Conservation (phyloP, 106 monocot species). For the Allium sativum region DNA sequence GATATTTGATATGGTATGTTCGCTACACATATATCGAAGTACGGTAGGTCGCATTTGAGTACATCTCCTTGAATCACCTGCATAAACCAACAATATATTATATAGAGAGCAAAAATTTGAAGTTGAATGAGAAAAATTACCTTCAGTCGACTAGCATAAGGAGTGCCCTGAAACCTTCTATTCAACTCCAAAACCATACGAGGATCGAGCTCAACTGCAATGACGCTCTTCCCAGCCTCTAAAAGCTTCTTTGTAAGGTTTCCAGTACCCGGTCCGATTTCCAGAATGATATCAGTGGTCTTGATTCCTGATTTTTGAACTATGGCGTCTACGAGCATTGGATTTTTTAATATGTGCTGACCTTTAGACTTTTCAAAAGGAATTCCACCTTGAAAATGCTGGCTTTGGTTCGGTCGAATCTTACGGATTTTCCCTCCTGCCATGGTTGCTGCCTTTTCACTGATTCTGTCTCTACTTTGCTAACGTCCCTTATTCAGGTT, state of each 20-base stretch:
- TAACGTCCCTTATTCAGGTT: too few relatives aligned
- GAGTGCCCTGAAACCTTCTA: conserved; percentile 73
- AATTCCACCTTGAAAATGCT: conserved; percentile 53
- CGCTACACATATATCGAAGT: conserved; percentile 95
- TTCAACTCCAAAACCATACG: conserved; percentile 93
- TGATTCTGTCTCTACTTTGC: too few relatives aligned
- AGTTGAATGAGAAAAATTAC: conserved; percentile 6
- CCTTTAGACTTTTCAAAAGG: conserved; percentile 94
- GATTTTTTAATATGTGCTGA: conserved; percentile 93
- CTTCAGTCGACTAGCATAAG: conserved; percentile 51
- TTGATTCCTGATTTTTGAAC: conserved; percentile 88
- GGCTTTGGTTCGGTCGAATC: conserved; percentile 21
- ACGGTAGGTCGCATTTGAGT: conserved; percentile 79
- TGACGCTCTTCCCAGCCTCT: conserved; percentile 68
- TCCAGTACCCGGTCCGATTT: conserved; percentile 93
- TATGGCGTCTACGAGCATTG: conserved; percentile 74
- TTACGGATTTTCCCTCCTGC: conserved; percentile 83
- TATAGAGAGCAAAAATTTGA: not conserved
- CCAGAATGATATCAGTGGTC: conserved; percentile 84
- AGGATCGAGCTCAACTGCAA: conserved; percentile 84
- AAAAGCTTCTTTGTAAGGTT: conserved; percentile 95
- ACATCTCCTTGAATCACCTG: conserved; percentile 97
- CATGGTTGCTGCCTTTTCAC: conserved; percentile 25
- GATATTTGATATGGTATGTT: conserved; percentile 97
- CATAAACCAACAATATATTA: not conserved